Evolutionary conservation across 192 early-diverging fungal species (phyloP).

Genomic region (Phycomyces nitens): DNA sequence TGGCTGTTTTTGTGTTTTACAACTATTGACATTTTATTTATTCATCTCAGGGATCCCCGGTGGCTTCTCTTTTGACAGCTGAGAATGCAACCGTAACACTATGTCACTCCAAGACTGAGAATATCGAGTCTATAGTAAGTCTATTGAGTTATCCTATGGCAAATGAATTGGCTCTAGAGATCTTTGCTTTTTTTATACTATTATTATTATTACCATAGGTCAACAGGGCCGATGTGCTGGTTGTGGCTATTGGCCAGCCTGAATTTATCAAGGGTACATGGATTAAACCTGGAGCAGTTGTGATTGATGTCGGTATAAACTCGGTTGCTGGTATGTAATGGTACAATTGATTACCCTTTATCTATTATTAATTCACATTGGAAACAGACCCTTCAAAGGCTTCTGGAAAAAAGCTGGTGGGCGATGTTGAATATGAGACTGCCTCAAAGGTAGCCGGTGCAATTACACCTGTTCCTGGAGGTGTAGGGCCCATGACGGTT

Average conservation of each 20-base stretch:
- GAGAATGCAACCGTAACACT: constrained; percentile 91
- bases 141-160: too few relatives aligned
- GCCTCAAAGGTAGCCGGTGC: constrained; percentile 68
- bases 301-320: constrained; percentile 99
- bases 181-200: neutral
- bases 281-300: constrained; percentile 89
- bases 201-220: constrained; percentile 22
- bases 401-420: constrained; percentile 85
- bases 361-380: constrained; percentile 2
- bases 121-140: constrained; percentile 74
- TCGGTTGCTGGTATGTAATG: constrained; percentile 55
- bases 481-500: constrained; percentile 99
- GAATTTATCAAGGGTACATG: constrained; percentile 88
- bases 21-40: neutral
- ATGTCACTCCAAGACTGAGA: constrained; percentile 82
- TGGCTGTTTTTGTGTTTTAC: neutral
- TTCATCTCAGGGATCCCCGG: constrained; percentile 65
- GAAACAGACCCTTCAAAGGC: constrained; percentile 79
- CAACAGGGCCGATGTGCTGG: constrained; percentile 80
- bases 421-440: constrained; percentile 85
- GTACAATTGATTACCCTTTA: neutral
- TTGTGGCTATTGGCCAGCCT: constrained; percentile 83
- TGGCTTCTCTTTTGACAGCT: constrained; percentile 76
- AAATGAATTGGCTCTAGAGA: too few relatives aligned
- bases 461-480: constrained; percentile 96